Evolutionary conservation across 345 rosid genomes (phyloP).

Genomic region (Salix exigua): DNA sequence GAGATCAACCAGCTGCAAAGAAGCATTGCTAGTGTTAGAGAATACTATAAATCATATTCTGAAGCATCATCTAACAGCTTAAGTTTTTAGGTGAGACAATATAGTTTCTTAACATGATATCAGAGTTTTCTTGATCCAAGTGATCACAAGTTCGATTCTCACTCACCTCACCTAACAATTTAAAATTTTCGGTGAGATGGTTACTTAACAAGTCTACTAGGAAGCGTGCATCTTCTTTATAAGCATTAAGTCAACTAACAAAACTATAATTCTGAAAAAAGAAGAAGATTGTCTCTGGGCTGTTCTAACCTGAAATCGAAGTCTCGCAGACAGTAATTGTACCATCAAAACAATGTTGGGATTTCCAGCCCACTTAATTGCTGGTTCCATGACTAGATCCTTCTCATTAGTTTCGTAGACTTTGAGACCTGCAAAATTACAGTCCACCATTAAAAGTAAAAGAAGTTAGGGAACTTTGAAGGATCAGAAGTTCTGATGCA

Average conservation of each 20-base stretch:
- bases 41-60: too few species aligned
- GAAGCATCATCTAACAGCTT: too few species aligned
- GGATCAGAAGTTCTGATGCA: neutral
- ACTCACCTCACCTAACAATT: too few species aligned
- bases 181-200: too few species aligned
- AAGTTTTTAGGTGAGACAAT: too few species aligned
- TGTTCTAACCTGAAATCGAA: conserved; percentile 60
- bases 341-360: conserved; percentile 61
- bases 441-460: neutral
- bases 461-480: neutral
- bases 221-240: neutral
- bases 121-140: too few species aligned
- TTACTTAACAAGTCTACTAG: neutral
- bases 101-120: too few species aligned
- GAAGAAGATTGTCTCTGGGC: neutral
- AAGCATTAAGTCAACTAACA: neutral
- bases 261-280: neutral
- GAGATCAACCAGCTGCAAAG: conserved; percentile 58
- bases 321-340: conserved; percentile 41
- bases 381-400: conserved; percentile 68
- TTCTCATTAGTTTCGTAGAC: conserved; percentile 64
- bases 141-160: too few species aligned
- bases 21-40: conserved; percentile 8
- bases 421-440: conserved; percentile 50
- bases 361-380: conserved; percentile 75